Evolutionary conservation across 2,329 filamentous ascomycete genomes (phyloP).

Genomic region (Pestalotiopsis sp.): DNA sequence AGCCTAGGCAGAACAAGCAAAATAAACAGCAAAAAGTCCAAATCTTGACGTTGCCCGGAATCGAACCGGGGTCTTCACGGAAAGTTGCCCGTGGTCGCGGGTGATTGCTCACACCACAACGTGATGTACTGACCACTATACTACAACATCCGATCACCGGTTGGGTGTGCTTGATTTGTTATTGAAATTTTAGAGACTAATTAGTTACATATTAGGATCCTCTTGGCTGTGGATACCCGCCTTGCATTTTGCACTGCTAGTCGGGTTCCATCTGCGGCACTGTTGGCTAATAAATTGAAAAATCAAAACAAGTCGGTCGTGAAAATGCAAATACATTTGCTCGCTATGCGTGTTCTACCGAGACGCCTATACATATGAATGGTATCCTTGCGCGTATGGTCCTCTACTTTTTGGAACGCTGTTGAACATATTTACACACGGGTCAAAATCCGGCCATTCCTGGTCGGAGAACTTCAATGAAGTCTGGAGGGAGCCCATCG

Average conservation of each 20-base stretch:
- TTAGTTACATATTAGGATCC: background rate
- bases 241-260: background rate
- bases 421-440: background rate
- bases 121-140: constrained; percentile 17
- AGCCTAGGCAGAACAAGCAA: no score
- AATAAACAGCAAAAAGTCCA: background rate
- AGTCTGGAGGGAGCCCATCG: background rate
- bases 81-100: background rate
- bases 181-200: background rate
- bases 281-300: background rate
- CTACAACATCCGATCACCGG: background rate
- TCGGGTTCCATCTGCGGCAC: background rate
- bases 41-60: constrained; percentile 13
- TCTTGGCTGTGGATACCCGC: background rate
- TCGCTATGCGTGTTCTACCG: background rate
- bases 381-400: background rate
- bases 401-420: background rate
- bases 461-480: no score
- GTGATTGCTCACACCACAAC: constrained; percentile 8
- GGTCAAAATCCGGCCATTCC: no score
- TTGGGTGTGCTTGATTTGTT: background rate
- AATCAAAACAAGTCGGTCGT: background rate
- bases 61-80: constrained; percentile 17
- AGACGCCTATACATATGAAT: background rate
- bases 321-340: background rate